Evolutionary conservation across 805 yeast species (phyloP), one percentile per base, ranked within the genome.

Genomic region (Ogataea salicorniae): DNA sequence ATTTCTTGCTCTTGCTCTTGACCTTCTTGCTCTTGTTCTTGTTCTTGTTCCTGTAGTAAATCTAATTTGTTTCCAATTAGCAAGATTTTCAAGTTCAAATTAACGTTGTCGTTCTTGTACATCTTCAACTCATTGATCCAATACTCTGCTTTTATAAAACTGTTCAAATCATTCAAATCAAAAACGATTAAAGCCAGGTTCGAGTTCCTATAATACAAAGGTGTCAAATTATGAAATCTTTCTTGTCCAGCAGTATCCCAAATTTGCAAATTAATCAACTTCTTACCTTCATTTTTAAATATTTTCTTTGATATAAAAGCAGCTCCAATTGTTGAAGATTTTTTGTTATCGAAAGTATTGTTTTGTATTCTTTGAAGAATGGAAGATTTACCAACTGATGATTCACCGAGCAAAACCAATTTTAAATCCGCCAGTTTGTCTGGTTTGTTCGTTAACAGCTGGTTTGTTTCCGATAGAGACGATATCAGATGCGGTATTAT

Each of bases 241-340:
- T 86, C 95, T 63, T 86, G 99, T 23, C 99, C 99, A 0, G 99
- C 99, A 14, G 99, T 92, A 63, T 92, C 99, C 96, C 94, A 84
- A 45, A 84, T 81, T 59, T 84, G 89, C 56, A 83, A 74, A 57
- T 79, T 81, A 31, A 76, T 58, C 37, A 63, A 51, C 20, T 52
- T 64, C 4, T 62, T 57, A 15, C 54, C 61, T 7, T 55, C 57
- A 29, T 55, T 54, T 26, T 59, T 48, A 37, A 80, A 71, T 13
- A 86, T 72, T 11, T 85, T 81, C 63, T 90, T 95, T 16, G 97
- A 88, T 37, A 94, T 76, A 66, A 92, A 94, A 0, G 98, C 99
- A 4, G 99, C 99, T n/a, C 99, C 99, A 46, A 94, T 94, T 2
- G 99, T 94, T 39, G 95, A 87, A 56, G 95, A 88, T 49, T 92